Evolutionary conservation across 768 basidiomycete genomes (phyloP), one percentile per base, ranked within the genome.

Genomic region (Lepiota venenata): DNA sequence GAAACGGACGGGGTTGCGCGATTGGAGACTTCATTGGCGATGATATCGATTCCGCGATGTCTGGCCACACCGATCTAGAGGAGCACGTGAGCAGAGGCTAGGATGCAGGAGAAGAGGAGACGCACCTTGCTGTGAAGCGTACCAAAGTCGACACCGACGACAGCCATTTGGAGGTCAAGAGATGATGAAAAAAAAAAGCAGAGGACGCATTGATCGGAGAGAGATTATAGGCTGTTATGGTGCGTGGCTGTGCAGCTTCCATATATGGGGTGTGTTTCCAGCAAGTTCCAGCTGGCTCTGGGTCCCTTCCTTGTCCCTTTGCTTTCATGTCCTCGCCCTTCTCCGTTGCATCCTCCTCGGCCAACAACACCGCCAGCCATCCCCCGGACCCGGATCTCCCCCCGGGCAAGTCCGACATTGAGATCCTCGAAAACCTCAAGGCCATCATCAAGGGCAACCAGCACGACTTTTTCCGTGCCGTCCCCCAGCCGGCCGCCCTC

Each of bases 21-120:
- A 79, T 98, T 98, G 14, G 95, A 98, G 57, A 95, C 93, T 70
- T 99, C 96, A 71, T 99, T 99, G 57, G 85, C 78, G 76, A 99
- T 96, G 72, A 99, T 94, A 80, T 99, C 96, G 76, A 99, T 96
- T 62, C 96, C 96, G 66, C 92, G 82, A 74, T 91, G 88, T 73
- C 94, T 82, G 16, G 94, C 94, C 60, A 96, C 94, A 76, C 94
- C 94, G 69, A 98, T 94, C 92, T 91, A 60, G 8, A 68, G 44
- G 16, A 21, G 37, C 39, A 53, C 36, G 42, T 14, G 37, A 20
- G 15, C 21, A 18, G 20, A 12, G 14, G 25, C 20, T 3, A 40
- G 25, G 14, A 29, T 39, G 39, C 40, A 55, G 12, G 37, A 10
- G 11, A 21, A 15, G 20, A 12, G 14, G n/a, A 14, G 1, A 43